Evolutionary conservation across 1,139 yeast genomes (phyloP), one percentile per base, ranked within the genome.

Genomic region (Candida gigantensis): DNA sequence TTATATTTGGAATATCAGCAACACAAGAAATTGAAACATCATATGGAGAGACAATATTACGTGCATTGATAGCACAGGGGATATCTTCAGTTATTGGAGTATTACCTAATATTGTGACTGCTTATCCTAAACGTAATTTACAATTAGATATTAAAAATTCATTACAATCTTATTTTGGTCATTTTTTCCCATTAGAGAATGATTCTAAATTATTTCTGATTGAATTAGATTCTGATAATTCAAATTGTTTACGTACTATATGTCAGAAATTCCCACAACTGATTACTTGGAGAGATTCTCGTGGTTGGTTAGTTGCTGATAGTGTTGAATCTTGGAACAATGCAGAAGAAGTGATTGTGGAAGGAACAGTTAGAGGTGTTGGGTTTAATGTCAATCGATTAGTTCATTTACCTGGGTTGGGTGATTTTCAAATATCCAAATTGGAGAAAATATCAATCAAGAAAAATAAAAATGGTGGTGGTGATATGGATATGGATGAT

Each of bases 1-100:
- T 89, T 2, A 65, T 94, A 1, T 84, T 92, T 57, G 95, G 89
- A 12, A 67, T 92, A 31, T 87, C 96, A 35, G 96, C 96, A 6
- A 68, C 77, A 13, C 77, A 81, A 37, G 97, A 92, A 62, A 95
- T 90, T 30, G 90, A 84, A 44, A 66, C 72, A 28, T 74, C 73
- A 25, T 78, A 79, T 51, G 98, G 98, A 30, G 98, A 92, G 61
- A 88, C 86, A 49, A 79, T 90, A 28, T 72, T 94, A 44, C 79
- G 97, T 59, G 84, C 96, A 2, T 74, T 90, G 30, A 89, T 87
- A 52, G 77, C 92, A 13, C 98, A 94, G 65, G 98, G 98, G 69
- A 83, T 92, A 18, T 84, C 96, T 0, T 79, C 88, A 7, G 82
- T 80, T 2, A 67, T 85, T 41, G 94, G 96, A 17, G 87, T 89